phyloP scores from a whole-genome alignment of 78 protist genomes.

The Dictyostelium firmibasis region DNA sequence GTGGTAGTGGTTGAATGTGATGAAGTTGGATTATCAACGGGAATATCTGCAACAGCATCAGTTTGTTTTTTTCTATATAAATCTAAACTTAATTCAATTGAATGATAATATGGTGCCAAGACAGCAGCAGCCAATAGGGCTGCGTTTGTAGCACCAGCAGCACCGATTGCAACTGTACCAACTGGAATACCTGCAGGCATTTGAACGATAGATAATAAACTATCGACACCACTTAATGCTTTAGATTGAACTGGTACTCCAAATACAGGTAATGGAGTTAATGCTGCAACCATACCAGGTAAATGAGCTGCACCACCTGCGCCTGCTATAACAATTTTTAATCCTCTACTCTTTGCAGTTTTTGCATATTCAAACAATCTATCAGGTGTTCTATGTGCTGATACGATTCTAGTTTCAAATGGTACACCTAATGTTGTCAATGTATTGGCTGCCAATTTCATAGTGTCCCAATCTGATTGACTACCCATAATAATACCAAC shows the following conservation, averaged over 20 bases:
- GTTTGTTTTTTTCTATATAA: conserved; percentile 75
- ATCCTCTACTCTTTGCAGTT: conserved; percentile 87
- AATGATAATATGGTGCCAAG: conserved; percentile 56
- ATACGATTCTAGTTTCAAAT: conserved; percentile 93
- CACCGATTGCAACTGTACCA: conserved; percentile 84
- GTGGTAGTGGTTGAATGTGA: not conserved
- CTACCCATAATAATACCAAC: conserved; percentile 95
- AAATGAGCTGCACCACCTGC: conserved; percentile 96
- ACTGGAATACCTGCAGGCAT: conserved; percentile 92
- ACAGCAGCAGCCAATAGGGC: conserved; percentile 75
- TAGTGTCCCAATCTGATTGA: conserved; percentile 94
- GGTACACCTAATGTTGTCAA: conserved; percentile 86
- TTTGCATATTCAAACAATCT: conserved; percentile 89
- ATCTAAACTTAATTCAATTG: conserved; percentile 54
- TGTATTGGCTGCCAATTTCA: conserved; percentile 71
- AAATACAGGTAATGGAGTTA: conserved; percentile 95
- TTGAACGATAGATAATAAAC: conserved; percentile 89
- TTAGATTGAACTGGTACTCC: conserved; percentile 92
- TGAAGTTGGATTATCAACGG: conserved; percentile 18
- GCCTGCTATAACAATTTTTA: conserved; percentile 91
- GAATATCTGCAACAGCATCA: conserved; percentile 73
- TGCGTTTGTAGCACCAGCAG: conserved; percentile 83
- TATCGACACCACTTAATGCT: conserved; percentile 90
- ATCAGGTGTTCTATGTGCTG: conserved; percentile 96
- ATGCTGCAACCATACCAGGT: conserved; percentile 95